phyloP scores from a whole-genome alignment of 305 asterid species.

The Fraxinus latifolia region DNA sequence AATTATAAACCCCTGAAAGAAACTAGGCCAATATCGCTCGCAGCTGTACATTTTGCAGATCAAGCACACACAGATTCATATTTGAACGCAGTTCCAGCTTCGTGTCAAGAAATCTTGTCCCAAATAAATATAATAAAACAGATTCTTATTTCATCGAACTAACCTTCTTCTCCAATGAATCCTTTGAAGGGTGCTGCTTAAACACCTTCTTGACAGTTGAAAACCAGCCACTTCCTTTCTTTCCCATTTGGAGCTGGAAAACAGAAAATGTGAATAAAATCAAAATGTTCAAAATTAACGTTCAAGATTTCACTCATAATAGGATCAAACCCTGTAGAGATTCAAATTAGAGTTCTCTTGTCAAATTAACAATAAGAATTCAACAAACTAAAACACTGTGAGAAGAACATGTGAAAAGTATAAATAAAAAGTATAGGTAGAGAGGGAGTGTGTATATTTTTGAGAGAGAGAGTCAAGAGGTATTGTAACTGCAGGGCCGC shows the following conservation, averaged over 20 bases:
- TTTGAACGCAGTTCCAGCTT: not conserved
- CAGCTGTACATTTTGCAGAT: not conserved
- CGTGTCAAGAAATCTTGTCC: not conserved
- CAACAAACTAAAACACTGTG: not conserved
- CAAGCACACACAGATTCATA: not conserved
- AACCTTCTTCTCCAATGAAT: constrained; percentile 70
- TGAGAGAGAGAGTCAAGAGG: not conserved
- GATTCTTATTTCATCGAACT: constrained; percentile 10
- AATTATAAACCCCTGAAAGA: not conserved
- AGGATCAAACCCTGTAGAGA: not conserved
- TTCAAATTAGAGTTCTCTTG: not conserved
- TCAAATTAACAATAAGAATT: constrained; percentile 13
- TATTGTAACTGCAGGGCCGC: not conserved
- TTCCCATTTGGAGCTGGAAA: constrained; percentile 54
- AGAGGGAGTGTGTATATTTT: not conserved
- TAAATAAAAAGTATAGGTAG: constrained; percentile 11
- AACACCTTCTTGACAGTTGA: constrained; percentile 85
- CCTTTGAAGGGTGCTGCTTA: constrained; percentile 58
- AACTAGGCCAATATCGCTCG: no score
- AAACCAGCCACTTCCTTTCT: constrained; percentile 94
- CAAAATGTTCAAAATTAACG: not conserved
- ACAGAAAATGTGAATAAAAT: not conserved
- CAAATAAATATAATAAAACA: not conserved
- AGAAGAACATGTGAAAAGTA: constrained; percentile 27
- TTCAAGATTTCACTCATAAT: not conserved